phyloP scores from a whole-genome alignment of 1,284 basidiomycete genomes.

The Rhodofomes roseus region DNA sequence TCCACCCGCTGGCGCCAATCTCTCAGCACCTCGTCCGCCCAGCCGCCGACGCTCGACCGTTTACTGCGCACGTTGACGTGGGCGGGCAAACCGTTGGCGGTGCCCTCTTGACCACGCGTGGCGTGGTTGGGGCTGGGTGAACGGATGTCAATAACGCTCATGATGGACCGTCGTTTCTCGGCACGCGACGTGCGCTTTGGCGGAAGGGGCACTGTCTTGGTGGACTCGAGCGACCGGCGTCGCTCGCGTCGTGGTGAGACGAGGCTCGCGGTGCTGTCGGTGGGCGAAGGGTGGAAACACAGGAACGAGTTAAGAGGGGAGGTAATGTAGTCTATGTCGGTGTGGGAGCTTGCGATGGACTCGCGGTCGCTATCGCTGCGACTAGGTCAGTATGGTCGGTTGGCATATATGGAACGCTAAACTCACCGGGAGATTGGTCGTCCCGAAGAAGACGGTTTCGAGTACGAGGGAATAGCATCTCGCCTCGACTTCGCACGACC shows the following conservation, averaged over 20 bases:
- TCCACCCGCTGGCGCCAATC: constrained; percentile 7
- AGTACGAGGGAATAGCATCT: not conserved
- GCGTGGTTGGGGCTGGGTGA: not conserved
- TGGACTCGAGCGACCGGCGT: constrained; percentile 4
- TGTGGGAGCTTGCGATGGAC: constrained; percentile 1
- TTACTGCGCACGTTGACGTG: not conserved
- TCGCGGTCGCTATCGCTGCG: constrained; percentile 9
- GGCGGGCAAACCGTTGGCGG: not conserved
- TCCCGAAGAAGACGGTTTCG: not conserved
- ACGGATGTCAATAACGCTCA: constrained; percentile 3
- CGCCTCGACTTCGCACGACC: not conserved
- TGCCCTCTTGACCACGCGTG: not conserved
- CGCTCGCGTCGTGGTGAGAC: constrained; percentile 1
- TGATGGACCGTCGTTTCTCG: constrained; percentile 5
- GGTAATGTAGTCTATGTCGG: not conserved
- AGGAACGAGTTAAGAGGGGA: constrained; percentile 35
- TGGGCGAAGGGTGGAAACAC: constrained; percentile 36
- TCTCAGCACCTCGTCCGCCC: constrained; percentile 4
- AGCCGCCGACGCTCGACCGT: constrained; percentile 1
- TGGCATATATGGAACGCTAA: not conserved
- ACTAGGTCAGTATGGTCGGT: not conserved
- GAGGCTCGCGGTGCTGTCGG: constrained; percentile 23
- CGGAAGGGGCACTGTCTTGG: constrained; percentile 8
- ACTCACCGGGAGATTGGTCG: not conserved
- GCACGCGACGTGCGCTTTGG: not conserved